Base-by-base conservation (phyloP, 495 filamentous ascomycete species). In the Sphaerosporella brunnea region DNA sequence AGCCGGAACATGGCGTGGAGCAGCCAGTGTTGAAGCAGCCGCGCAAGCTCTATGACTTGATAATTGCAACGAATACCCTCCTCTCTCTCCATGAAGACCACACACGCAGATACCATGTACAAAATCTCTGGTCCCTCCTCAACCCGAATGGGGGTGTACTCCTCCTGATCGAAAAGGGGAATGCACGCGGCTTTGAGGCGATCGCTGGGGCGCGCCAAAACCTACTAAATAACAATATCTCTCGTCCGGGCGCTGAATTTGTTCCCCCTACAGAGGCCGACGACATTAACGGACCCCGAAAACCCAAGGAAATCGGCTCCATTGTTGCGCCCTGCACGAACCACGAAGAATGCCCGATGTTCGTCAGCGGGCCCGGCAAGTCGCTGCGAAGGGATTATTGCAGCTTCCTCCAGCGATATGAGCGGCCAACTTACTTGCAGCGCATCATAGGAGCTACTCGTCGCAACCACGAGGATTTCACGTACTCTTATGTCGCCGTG, bases 291-390 rank as follows among this genome's bases (percentile, higher is more conserved):
- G 13, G 16, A 13, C 40, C 51, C 26, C 61, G 64, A 13, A 30
- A 46, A n/a, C 26, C 38, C 10, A 66, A 63, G 23, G 61, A 68
- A 34, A 66, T 65, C 36, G 68, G 65, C 32, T 86, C 87, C 78
- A 95, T 97, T 53, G 72, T 97, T 50, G 90, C 92, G 0, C 90
- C 90, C 0, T 97, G 90, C 63, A 97, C 90, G 1, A 94, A 86
- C 64, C 92, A 96, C 61, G 65, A 62, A 1, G 73, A 72, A 46
- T 97, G 90, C 55, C 90, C 90, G 0, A 86, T 97, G 78, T 95
- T 92, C 56, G 66, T 70, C 21, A 65, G 66, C 0, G 70, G 79
- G 0, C 67, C 72, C 26, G 66, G 66, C 0, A 70, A 77, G 0
- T 65, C 66, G 32, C 80, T 82, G 18, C 74, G 90, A 53, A 82